These are phyloP conservation scores for Penstemon davidsonii DNA, from an alignment of 257 asterid genomes.

Conservation along the genomic window DNA sequence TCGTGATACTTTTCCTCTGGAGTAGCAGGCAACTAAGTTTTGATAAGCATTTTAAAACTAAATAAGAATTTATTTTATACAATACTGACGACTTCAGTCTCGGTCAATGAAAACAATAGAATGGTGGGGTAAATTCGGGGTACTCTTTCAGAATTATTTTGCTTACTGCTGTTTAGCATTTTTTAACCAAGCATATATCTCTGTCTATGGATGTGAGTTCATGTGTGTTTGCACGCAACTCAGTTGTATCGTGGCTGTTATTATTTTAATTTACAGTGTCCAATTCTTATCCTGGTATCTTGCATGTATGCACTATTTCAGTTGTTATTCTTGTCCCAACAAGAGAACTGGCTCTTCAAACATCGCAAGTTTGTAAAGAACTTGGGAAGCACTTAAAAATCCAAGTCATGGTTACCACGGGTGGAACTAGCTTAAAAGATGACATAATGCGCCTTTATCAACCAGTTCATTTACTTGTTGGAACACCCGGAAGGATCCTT, in stretches of 20 bases:
- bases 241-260: constrained; percentile 16
- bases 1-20: constrained; percentile 5
- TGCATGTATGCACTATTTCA: constrained; percentile 35
- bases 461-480: constrained; percentile 92
- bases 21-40: constrained; percentile 22
- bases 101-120: constrained; percentile 7
- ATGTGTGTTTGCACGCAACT: not conserved
- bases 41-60: constrained; percentile 4
- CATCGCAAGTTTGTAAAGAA: constrained; percentile 89
- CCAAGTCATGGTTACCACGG: constrained; percentile 84
- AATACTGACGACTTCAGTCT: constrained; percentile 5
- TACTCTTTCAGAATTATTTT: not conserved
- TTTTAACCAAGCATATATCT: not conserved
- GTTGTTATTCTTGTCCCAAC: constrained; percentile 86
- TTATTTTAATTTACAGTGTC: not conserved
- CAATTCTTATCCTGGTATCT: constrained; percentile 16
- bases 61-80: constrained; percentile 6
- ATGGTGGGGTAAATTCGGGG: constrained; percentile 11
- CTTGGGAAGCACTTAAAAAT: constrained; percentile 77
- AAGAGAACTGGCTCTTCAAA: constrained; percentile 86
- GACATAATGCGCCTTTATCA: constrained; percentile 91
- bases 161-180: constrained; percentile 9
- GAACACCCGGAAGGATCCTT: constrained; percentile 91
- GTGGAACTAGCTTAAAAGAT: constrained; percentile 89
- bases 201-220: not conserved